These are phyloP conservation scores for Phytophthora brassicae DNA, from an alignment of 352 stramenopile genomes.

Conservation along the genomic window DNA sequence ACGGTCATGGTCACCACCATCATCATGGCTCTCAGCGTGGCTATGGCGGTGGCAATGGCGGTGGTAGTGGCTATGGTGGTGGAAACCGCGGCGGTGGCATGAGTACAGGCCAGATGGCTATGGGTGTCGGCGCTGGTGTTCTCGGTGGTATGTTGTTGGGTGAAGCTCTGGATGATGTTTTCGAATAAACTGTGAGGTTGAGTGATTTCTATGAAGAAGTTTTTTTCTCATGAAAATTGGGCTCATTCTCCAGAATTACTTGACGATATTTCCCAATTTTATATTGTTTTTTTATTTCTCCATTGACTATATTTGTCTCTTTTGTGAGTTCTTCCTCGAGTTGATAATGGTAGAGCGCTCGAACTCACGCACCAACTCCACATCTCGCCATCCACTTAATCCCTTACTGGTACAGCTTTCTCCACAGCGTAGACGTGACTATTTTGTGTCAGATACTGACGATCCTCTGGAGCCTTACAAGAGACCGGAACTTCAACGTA, in stretches of 20 bases:
- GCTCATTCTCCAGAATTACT: background rate
- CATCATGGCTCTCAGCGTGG: slow-evolving; percentile 34
- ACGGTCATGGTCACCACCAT: slow-evolving; percentile 32
- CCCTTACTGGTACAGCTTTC: slow-evolving; percentile 22
- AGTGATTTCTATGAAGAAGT: no score
- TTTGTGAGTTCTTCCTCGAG: background rate
- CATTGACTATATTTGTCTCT: slow-evolving; percentile 25
- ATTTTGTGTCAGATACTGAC: slow-evolving; percentile 30
- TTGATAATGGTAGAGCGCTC: slow-evolving; percentile 18
- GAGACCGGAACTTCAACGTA: slow-evolving; percentile 36
- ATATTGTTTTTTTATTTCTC: no score
- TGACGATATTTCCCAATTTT: no score
- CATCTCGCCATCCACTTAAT: slow-evolving; percentile 11
- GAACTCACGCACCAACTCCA: background rate
- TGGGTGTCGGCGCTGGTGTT: slow-evolving; percentile 75
- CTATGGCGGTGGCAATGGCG: slow-evolving; percentile 29
- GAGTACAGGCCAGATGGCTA: slow-evolving; percentile 48
- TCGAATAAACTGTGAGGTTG: no score
- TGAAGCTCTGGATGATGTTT: slow-evolving; percentile 66
- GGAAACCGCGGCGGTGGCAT: slow-evolving; percentile 31
- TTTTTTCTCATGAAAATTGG: no score
- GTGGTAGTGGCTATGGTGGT: slow-evolving; percentile 16
- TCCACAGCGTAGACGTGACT: slow-evolving; percentile 26
- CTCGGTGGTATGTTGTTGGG: slow-evolving; percentile 74
- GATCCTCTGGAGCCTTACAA: slow-evolving; percentile 2